Conservation (phyloP, 2,329 filamentous ascomycete species). For the Apiospora koreana region DNA sequence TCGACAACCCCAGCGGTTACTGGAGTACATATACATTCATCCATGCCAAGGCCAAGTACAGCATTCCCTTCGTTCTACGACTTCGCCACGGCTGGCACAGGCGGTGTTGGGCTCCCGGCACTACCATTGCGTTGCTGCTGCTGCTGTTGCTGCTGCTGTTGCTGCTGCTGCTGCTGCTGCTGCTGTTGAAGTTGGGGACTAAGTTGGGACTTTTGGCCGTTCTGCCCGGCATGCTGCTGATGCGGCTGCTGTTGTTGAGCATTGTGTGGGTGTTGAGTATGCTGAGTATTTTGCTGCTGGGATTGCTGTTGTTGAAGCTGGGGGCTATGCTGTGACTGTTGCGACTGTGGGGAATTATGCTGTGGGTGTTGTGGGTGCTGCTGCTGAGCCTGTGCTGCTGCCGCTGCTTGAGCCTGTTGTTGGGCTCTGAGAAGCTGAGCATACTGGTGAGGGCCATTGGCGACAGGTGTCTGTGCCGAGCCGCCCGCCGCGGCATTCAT, state of each 20-base stretch:
- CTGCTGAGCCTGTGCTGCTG: conserved; percentile 17
- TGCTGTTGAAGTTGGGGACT: conserved; percentile 44
- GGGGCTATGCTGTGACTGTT: conserved; percentile 19
- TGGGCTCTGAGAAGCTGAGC: conserved; percentile 59
- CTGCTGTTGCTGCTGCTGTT: conserved; percentile 12
- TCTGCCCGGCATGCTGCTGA: conserved; percentile 16
- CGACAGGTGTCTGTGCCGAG: conserved; percentile 47
- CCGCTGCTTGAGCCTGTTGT: conserved; percentile 41
- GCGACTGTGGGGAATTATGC: conserved; percentile 10
- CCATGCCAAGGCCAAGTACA: not conserved
- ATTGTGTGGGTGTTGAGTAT: conserved; percentile 29
- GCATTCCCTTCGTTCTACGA: conserved; percentile 1
- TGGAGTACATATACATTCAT: not conserved
- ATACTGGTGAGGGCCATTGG: conserved; percentile 59
- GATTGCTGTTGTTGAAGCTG: conserved; percentile 45
- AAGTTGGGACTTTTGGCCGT: conserved; percentile 59
- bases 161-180: conserved; percentile 27
- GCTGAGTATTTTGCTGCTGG: conserved; percentile 20
- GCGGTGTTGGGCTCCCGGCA: conserved; percentile 17
- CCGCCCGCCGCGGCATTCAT: conserved; percentile 58
- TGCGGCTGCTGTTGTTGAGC: conserved; percentile 16
- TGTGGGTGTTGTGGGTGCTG: conserved; percentile 5
- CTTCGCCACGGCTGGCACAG: conserved; percentile 16
- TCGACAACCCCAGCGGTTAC: not conserved
- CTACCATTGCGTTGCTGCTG: conserved; percentile 16